phyloP scores from a whole-genome alignment of 768 basidiomycete genomes.

The Daedaleopsis sinensis region DNA sequence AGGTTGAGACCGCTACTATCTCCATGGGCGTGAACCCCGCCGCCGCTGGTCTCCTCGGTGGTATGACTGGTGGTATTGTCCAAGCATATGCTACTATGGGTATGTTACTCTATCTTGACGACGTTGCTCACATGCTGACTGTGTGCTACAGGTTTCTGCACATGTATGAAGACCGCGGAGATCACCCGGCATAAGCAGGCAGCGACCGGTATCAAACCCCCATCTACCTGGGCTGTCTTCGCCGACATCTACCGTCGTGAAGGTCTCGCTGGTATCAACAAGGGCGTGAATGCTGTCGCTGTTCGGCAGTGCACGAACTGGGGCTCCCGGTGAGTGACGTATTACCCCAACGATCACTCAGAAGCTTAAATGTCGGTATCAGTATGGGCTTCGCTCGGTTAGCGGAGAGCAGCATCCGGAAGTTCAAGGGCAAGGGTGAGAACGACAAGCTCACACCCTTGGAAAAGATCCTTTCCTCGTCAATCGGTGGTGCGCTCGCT shows the following conservation, averaged over 20 bases:
- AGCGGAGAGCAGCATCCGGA: conserved; percentile 80
- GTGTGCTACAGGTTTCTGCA: conserved; percentile 79
- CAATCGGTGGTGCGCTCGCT: conserved; percentile 91
- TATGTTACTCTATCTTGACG: conserved; percentile 43
- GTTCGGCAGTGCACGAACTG: conserved; percentile 93
- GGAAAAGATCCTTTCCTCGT: conserved; percentile 89
- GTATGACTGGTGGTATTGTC: conserved; percentile 96
- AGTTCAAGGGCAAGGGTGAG: conserved; percentile 76
- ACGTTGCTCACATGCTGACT: neutral
- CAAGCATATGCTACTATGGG: conserved; percentile 99
- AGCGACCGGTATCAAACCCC: conserved; percentile 80
- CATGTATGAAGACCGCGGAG: conserved; percentile 99
- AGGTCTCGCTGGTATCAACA: conserved; percentile 96
- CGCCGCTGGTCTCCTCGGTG: conserved; percentile 87
- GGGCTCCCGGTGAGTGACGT: conserved; percentile 73
- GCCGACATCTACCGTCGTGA: conserved; percentile 92
- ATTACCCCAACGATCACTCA: neutral
- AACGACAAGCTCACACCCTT: conserved; percentile 69
- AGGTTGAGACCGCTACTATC: conserved; percentile 77
- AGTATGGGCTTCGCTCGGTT: conserved; percentile 98
- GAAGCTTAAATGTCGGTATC: neutral
- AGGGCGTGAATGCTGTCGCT: conserved; percentile 96
- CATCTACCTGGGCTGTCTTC: conserved; percentile 93
- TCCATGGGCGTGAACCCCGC: conserved; percentile 76
- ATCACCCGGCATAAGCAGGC: conserved; percentile 96